Evolutionary conservation across 495 filamentous ascomycete species (phyloP).

Genomic region (Evernia prunastri): DNA sequence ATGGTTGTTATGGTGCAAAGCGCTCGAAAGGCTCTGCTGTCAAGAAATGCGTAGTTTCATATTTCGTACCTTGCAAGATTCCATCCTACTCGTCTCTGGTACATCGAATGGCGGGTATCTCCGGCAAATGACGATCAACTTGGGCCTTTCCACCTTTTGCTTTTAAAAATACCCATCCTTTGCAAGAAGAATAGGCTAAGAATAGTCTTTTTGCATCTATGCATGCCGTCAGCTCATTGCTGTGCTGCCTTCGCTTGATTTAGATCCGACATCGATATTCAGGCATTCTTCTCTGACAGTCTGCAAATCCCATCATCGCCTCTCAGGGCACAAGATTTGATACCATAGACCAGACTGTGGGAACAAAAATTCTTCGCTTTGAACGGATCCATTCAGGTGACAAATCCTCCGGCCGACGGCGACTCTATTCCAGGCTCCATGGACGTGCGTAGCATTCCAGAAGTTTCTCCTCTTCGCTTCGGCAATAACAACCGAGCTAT

Average conservation of each 20-base stretch:
- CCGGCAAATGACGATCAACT: neutral
- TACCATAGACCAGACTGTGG: neutral
- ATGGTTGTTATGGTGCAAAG: neutral
- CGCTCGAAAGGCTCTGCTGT: neutral
- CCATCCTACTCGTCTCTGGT: neutral
- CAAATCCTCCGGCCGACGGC: neutral
- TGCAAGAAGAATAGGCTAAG: too few species aligned
- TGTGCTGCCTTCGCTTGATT: neutral
- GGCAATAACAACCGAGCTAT: neutral
- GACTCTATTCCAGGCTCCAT: neutral
- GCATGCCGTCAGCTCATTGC: neutral
- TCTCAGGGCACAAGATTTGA: too few species aligned
- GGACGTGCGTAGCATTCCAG: neutral
- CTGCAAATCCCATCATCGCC: neutral
- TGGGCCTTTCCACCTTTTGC: too few species aligned
- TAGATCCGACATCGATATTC: neutral
- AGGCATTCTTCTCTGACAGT: neutral
- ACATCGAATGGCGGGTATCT: neutral
- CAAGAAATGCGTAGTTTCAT: neutral
- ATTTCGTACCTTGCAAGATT: neutral
- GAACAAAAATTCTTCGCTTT: neutral
- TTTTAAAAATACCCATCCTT: too few species aligned
- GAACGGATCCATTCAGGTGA: neutral
- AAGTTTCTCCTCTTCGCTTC: neutral
- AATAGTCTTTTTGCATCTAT: neutral